A percentile compares a stretch with the other conserved stretches of the same genome.
phyloP scores from a whole-genome alignment of 208 protist genomes.

The Leishmania gerbilli region DNA sequence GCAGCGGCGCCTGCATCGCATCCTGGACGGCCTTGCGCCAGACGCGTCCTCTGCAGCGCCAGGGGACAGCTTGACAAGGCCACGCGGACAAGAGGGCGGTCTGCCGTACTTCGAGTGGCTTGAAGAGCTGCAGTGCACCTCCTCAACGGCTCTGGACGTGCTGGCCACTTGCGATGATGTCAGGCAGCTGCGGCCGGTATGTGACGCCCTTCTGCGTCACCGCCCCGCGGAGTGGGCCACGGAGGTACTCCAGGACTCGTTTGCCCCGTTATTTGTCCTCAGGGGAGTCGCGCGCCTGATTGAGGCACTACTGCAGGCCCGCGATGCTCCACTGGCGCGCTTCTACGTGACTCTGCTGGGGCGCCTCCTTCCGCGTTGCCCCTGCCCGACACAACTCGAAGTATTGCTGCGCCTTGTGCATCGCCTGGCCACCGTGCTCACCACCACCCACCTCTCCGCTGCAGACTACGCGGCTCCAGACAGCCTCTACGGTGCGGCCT shows the following conservation, averaged over 20 bases:
- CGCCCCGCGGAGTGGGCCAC: conserved; percentile 20
- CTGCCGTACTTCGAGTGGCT: conserved; percentile 14
- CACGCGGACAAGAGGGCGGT: neutral
- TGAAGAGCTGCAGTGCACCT: conserved; percentile 1
- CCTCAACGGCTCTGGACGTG: conserved; percentile 25
- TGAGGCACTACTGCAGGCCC: conserved; percentile 30
- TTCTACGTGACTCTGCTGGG: conserved; percentile 47
- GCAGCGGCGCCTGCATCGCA: conserved; percentile 16
- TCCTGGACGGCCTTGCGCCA: neutral
- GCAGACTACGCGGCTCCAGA: conserved; percentile 10
- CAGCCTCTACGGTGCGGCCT: conserved; percentile 3
- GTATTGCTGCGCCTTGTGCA: conserved; percentile 38
- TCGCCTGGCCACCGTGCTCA: conserved; percentile 32
- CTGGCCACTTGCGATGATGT: conserved; percentile 20
- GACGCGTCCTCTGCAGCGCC: neutral
- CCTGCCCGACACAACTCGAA: conserved; percentile 32
- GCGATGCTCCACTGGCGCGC: conserved; percentile 59
- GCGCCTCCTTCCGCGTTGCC: conserved; percentile 37
- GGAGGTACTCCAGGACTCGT: conserved; percentile 44
- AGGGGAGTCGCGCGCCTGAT: conserved; percentile 31
- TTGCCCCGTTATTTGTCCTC: conserved; percentile 39
- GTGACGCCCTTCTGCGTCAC: conserved; percentile 39
- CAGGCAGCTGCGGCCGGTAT: conserved; percentile 36
- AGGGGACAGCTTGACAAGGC: neutral
- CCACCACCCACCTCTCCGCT: conserved; percentile 7